A percentile compares a stretch with the other conserved stretches of the same genome.
These are phyloP conservation scores for Acer yangbiense DNA, from an alignment of 345 rosid species.

Conservation along the genomic window DNA sequence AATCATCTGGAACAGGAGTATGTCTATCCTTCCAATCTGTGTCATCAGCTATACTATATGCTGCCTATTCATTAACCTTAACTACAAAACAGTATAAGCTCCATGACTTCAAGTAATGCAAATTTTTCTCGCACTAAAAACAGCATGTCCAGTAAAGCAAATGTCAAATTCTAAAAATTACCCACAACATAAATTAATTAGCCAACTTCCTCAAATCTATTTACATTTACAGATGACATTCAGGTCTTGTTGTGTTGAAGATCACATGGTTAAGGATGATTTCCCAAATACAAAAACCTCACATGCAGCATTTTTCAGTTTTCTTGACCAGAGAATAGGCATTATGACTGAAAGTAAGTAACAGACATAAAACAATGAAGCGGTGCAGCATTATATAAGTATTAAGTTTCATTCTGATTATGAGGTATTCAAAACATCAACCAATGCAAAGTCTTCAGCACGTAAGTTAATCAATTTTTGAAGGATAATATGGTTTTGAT, in stretches of 20 bases:
- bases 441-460: not conserved
- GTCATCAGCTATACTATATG: not conserved
- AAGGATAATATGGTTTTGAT: not conserved
- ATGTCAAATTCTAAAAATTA: not conserved
- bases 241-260: not conserved
- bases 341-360: not conserved
- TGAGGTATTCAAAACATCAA: not conserved
- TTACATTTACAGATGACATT: not conserved
- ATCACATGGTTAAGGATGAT: not conserved
- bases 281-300: not conserved
- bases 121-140: not conserved
- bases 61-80: not conserved
- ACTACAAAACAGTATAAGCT: not conserved
- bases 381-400: not conserved
- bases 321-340: not conserved
- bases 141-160: not conserved
- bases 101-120: not conserved
- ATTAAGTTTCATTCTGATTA: constrained; percentile 4
- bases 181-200: not conserved
- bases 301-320: not conserved
- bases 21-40: not conserved
- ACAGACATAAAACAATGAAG: not conserved
- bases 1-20: not conserved
- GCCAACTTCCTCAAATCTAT: not conserved
- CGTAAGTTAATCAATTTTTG: not conserved